These are phyloP conservation scores for Xerocomus amazonicus DNA, from an alignment of 1,284 basidiomycete species.

Conservation along the genomic window DNA sequence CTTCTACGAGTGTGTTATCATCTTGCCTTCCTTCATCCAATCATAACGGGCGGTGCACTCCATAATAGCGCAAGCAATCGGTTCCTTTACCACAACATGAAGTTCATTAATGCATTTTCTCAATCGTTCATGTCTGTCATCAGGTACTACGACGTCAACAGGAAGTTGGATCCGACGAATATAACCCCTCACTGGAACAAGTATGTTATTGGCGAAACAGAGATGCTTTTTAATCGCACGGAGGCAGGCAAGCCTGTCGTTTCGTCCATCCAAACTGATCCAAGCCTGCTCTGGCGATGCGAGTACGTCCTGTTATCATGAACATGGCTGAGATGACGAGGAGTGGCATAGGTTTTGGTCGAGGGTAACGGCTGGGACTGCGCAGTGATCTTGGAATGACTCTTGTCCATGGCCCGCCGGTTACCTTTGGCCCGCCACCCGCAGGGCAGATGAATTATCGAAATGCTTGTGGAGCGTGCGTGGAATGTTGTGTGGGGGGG, in stretches of 20 bases:
- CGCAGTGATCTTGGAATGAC: not conserved
- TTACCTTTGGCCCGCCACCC: too few species aligned
- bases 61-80: not conserved
- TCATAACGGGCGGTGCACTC: not conserved
- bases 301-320: constrained; percentile 15
- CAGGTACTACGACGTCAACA: constrained; percentile 19
- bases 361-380: not conserved
- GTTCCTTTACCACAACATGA: constrained; percentile 18
- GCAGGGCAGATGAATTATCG: too few species aligned
- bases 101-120: constrained; percentile 26
- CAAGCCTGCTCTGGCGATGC: constrained; percentile 19
- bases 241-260: constrained; percentile 13
- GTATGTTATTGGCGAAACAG: constrained; percentile 14
- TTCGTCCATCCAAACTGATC: constrained; percentile 15
- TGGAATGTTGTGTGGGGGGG: too few species aligned
- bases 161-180: constrained; percentile 16
- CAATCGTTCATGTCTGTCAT: constrained; percentile 24
- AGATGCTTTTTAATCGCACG: constrained; percentile 31
- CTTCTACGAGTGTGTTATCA: not conserved
- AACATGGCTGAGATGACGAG: too few species aligned
- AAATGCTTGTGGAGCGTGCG: too few species aligned
- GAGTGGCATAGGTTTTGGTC: not conserved
- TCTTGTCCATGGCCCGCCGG: too few species aligned
- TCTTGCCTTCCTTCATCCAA: too few species aligned
- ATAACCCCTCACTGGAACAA: constrained; percentile 26